Evolutionary conservation across 306 rosid species (phyloP).

Genomic region (Citrullus mucosospermus): DNA sequence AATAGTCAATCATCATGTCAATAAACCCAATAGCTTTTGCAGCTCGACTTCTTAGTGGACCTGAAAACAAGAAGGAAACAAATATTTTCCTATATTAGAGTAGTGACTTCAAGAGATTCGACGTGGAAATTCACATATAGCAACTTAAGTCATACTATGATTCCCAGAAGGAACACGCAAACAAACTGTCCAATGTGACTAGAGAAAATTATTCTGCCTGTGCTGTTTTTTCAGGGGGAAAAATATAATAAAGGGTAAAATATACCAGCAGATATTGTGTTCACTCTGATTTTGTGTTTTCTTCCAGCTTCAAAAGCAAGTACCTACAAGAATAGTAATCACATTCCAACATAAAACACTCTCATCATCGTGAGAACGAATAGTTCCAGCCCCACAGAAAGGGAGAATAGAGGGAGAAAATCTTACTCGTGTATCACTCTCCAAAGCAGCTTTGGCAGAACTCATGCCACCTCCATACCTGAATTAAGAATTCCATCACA

Average conservation of each 20-base stretch:
- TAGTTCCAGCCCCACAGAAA: neutral
- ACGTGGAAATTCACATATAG: neutral
- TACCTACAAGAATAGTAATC: slow-evolving; percentile 31
- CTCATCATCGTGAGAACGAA: neutral
- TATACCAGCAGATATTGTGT: slow-evolving; percentile 82
- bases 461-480: slow-evolving; percentile 99
- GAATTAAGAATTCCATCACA: neutral
- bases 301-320: slow-evolving; percentile 98
- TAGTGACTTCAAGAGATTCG: neutral
- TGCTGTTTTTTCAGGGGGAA: neutral
- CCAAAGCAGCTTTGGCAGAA: slow-evolving; percentile 96
- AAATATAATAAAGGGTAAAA: neutral
- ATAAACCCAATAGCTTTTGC: slow-evolving; percentile 94
- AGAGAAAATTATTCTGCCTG: neutral
- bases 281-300: slow-evolving; percentile 71
- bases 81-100: neutral
- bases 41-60: slow-evolving; percentile 93
- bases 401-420: neutral
- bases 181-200: neutral
- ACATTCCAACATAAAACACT: neutral
- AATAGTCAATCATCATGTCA: slow-evolving; percentile 91
- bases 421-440: slow-evolving; percentile 85
- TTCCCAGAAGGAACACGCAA: neutral
- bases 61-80: slow-evolving; percentile 18
- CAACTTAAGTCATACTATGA: neutral